These are phyloP conservation scores for Quercus gilva DNA, from an alignment of 306 rosid genomes.

Conservation along the genomic window DNA sequence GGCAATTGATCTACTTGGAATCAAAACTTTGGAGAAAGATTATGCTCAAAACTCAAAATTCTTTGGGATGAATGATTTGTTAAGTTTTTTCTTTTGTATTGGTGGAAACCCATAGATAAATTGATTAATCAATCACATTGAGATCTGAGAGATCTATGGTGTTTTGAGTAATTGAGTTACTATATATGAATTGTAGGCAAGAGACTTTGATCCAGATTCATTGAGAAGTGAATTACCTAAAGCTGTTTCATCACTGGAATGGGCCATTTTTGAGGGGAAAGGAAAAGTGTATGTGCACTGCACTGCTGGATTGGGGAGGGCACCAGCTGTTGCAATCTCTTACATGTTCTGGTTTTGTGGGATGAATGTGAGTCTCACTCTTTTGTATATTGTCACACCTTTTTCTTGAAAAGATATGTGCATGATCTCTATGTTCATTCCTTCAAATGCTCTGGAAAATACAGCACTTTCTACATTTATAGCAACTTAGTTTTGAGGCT, in stretches of 20 bases:
- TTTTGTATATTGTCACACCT: constrained; percentile 7
- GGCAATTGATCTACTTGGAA: neutral
- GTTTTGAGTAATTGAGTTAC: neutral
- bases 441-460: neutral
- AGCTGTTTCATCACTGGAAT: constrained; percentile 86
- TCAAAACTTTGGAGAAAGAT: neutral
- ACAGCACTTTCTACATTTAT: neutral
- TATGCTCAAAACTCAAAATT: neutral
- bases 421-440: neutral
- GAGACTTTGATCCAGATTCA: constrained; percentile 88
- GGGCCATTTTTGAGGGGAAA: constrained; percentile 80
- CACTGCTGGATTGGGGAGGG: constrained; percentile 95
- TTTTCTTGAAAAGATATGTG: constrained; percentile 1
- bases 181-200: constrained; percentile 47
- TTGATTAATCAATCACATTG: constrained; percentile 8
- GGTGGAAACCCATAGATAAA: neutral
- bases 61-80: neutral
- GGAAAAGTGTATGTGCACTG: constrained; percentile 86
- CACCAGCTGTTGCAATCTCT: constrained; percentile 85
- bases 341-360: constrained; percentile 85
- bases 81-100: neutral
- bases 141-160: constrained; percentile 4
- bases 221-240: constrained; percentile 70
- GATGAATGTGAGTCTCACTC: constrained; percentile 62
- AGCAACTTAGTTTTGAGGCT: neutral